Base-by-base conservation (phyloP, 78 protist genomes). In the Protostelium mycophagum region DNA sequence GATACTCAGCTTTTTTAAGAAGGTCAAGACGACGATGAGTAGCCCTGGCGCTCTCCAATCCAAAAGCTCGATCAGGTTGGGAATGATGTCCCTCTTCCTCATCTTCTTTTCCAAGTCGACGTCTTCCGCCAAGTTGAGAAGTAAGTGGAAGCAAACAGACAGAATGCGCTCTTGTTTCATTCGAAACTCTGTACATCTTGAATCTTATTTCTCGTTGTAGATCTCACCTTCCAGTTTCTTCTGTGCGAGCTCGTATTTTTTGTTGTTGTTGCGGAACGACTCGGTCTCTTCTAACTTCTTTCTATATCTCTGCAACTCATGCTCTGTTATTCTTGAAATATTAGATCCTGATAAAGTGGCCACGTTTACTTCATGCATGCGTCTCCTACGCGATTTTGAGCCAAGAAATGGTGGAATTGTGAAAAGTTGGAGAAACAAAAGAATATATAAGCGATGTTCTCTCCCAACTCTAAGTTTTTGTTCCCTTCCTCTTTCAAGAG, bases 81-180 rank as follows among this genome's bases (percentile, higher is more conserved):
- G 10, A 1, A 38, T 35, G 85, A 89, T 31, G 38, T 28, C 38
- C 84, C 86, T 38, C 38, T 84, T 37, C 35, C 28, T 0, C 91
- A 89, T 84, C 87, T 89, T 83, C 39, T 83, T 51, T 84, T 89
- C 91, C 63, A 84, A 1, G 29, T 89, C 87, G n/a, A 34, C 31
- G 38, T 89, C 87, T 87, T 89, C 91, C 31, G 91, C 87, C 85
- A 89, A 87, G 38, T 89, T 84, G 35, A 89, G 91, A 28, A 89
- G 91, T 84, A 89, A 36, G 91, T 89, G 91, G 37, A 36, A 83
- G 38, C 88, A 84, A 31, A 84, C 91, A 34, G 38, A 89, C 0
- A 84, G 88, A 36, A 84, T 73, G 84, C 23, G 37, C 84, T 37
- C 91, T 28, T 84, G 87, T 86, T 83, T 83, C 25, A 37, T 0